Conservation (phyloP, 176 grass and related monocot genomes). For the Coix lacrymajobi region DNA sequence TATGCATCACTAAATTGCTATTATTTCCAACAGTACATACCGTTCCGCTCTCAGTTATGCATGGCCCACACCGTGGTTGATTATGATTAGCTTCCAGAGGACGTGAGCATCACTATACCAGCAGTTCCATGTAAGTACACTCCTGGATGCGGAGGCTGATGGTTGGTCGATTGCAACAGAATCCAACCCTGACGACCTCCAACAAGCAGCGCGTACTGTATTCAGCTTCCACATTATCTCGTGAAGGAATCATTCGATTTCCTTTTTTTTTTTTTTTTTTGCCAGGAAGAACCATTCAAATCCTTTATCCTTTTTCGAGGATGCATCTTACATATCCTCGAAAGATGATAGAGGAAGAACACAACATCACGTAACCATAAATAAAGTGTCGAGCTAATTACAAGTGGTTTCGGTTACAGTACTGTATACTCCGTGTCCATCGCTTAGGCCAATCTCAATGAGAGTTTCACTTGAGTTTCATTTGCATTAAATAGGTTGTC, state of each 20-base stretch:
- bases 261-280: background rate
- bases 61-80: background rate
- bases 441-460: too few species aligned
- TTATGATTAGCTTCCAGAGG: slow-evolving; percentile 36
- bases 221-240: background rate
- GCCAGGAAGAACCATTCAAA: background rate
- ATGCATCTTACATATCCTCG: too few species aligned
- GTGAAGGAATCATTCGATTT: background rate
- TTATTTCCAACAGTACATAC: too few species aligned
- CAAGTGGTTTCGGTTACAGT: background rate
- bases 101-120: slow-evolving; percentile 22
- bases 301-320: too few species aligned
- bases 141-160: background rate
- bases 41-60: background rate
- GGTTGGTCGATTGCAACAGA: slow-evolving; percentile 5
- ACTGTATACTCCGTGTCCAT: background rate
- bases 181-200: background rate
- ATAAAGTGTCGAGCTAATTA: background rate
- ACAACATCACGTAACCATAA: background rate
- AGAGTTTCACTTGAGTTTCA: too few species aligned
- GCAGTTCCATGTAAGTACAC: background rate
- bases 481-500: too few species aligned
- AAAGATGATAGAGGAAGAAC: background rate
- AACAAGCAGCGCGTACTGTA: slow-evolving; percentile 1
- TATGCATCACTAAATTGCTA: too few species aligned